These are phyloP conservation scores for Tylopilus orsonianus DNA, from an alignment of 1,284 basidiomycete species.

Conservation along the genomic window DNA sequence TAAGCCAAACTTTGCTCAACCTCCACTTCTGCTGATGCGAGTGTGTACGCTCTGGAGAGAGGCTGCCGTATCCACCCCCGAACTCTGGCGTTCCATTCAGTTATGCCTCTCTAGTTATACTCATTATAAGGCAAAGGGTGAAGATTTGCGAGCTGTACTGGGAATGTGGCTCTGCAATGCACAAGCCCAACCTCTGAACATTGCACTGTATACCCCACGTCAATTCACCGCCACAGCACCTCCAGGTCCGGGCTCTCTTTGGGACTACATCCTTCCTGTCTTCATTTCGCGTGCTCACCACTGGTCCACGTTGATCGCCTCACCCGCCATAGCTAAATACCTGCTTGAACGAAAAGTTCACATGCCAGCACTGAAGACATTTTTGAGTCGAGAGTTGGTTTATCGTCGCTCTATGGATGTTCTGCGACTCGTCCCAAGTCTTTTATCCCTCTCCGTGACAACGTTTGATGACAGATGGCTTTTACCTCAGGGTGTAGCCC, in stretches of 20 bases:
- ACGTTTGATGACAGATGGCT: neutral
- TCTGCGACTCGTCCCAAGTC: neutral
- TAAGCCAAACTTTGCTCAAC: neutral
- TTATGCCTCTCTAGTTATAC: neutral
- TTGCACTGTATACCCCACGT: neutral
- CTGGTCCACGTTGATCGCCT: neutral
- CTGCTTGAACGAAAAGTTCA: neutral
- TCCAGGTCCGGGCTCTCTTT: neutral
- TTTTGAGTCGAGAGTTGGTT: neutral
- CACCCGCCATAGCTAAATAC: constrained; percentile 1
- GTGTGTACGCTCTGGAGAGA: constrained; percentile 2
- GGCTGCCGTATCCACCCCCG: neutral
- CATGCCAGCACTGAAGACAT: neutral
- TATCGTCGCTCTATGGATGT: neutral
- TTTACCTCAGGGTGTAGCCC: neutral
- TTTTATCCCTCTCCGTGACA: neutral
- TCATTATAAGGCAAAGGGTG: neutral
- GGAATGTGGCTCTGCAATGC: constrained; percentile 2
- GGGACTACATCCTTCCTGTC: neutral
- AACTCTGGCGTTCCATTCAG: constrained; percentile 2
- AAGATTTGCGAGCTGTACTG: neutral
- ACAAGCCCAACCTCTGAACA: neutral
- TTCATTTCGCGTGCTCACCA: neutral
- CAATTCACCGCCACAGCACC: neutral
- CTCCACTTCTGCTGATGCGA: neutral